Percentiles rank a stretch among this genome's conserved stretches.
Conservation (phyloP, 2,329 filamentous ascomycete genomes). For the Colletotrichum lini region DNA sequence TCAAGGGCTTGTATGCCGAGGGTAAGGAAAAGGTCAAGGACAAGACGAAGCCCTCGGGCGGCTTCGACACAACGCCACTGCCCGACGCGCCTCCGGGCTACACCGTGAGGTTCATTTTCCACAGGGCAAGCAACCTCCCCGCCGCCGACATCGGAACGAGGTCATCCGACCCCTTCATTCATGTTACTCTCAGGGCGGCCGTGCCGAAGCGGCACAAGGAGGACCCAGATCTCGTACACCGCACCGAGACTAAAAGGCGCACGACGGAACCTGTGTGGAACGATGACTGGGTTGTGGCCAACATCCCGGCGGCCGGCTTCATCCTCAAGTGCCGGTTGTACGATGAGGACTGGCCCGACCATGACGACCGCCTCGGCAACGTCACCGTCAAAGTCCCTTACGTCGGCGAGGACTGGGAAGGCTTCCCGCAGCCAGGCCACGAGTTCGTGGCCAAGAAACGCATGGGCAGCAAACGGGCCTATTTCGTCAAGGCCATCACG, state of each 20-base stretch:
- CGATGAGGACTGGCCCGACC: conserved; percentile 90
- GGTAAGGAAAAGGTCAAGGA: conserved; percentile 57
- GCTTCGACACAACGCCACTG: conserved; percentile 84
- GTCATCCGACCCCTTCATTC: conserved; percentile 87
- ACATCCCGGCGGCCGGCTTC: conserved; percentile 86
- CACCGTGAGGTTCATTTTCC: conserved; percentile 88
- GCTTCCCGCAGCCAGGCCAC: conserved; percentile 71
- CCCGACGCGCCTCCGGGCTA: conserved; percentile 83
- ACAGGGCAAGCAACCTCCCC: conserved; percentile 84
- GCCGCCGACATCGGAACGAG: conserved; percentile 83
- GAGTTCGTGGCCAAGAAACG: conserved; percentile 84
- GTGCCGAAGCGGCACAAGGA: conserved; percentile 87
- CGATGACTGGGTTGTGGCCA: conserved; percentile 88
- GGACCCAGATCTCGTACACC: conserved; percentile 80
- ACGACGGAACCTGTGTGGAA: conserved; percentile 86
- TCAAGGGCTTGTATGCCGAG: conserved; percentile 54
- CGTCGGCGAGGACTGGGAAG: conserved; percentile 77
- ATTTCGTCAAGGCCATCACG: conserved; percentile 78
- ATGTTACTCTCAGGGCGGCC: conserved; percentile 80
- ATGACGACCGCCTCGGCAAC: conserved; percentile 90
- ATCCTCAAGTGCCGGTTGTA: conserved; percentile 87
- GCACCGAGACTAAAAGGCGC: conserved; percentile 82
- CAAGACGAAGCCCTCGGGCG: conserved; percentile 75
- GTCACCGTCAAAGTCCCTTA: conserved; percentile 77
- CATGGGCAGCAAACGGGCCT: conserved; percentile 89